Percentiles rank a stretch among this genome's conserved stretches.
Conservation (phyloP, 441 rosid species). For the Pelargonium cotyledonis region DNA sequence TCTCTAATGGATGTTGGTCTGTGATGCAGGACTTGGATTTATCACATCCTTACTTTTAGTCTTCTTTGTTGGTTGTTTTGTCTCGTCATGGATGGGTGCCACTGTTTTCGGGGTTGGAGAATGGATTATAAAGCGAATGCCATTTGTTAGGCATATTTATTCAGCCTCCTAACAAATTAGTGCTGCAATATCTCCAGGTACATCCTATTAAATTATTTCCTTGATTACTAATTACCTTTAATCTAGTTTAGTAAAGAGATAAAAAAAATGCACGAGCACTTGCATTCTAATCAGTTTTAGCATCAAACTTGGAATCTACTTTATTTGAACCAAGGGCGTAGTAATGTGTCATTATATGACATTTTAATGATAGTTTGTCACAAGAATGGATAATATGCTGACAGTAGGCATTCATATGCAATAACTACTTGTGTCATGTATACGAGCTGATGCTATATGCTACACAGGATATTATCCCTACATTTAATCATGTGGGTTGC, state of each 20-base stretch:
- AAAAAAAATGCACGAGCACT: neutral
- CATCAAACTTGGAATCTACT: too few species aligned
- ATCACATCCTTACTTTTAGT: conserved; percentile 78
- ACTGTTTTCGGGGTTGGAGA: conserved; percentile 79
- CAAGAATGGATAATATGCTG: neutral
- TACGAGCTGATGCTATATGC: too few species aligned
- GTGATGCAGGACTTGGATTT: conserved; percentile 79
- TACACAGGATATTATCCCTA: too few species aligned
- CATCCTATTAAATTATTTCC: too few species aligned
- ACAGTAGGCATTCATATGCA: neutral
- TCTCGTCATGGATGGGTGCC: conserved; percentile 95
- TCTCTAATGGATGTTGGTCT: conserved; percentile 16
- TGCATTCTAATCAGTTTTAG: too few species aligned
- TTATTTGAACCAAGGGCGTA: neutral
- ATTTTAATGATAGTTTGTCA: neutral
- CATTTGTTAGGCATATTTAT: conserved; percentile 81
- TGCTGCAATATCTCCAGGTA: conserved; percentile 89
- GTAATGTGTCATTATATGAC: neutral
- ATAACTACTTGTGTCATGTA: neutral
- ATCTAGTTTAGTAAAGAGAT: too few species aligned
- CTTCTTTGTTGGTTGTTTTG: conserved; percentile 81
- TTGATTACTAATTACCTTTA: too few species aligned
- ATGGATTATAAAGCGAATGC: conserved; percentile 94
- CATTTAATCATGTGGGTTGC: too few species aligned
- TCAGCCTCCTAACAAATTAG: conserved; percentile 94